Conservation (phyloP, 2,329 filamentous ascomycete genomes). For the Monilinia fructicola region DNA sequence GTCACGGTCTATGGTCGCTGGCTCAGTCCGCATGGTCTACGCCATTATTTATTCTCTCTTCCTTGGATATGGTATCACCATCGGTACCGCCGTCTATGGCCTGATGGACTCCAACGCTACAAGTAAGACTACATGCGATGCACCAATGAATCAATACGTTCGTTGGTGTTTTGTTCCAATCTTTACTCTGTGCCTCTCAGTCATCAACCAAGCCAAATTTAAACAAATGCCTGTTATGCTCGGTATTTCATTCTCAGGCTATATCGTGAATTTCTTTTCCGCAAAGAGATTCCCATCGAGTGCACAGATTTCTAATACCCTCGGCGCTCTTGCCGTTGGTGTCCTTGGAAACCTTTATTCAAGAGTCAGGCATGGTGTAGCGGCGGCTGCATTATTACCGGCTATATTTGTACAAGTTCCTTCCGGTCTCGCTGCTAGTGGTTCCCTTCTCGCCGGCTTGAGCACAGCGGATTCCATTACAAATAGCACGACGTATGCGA, state of each 20-base stretch:
- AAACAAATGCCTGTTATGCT: slow-evolving; percentile 78
- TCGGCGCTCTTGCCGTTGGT: slow-evolving; percentile 75
- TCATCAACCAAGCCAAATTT: slow-evolving; percentile 81
- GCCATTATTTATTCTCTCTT: slow-evolving; percentile 59
- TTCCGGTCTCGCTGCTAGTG: slow-evolving; percentile 59
- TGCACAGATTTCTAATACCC: slow-evolving; percentile 72
- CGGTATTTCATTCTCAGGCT: slow-evolving; percentile 69
- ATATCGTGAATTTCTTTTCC: slow-evolving; percentile 74
- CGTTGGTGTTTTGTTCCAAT: slow-evolving; percentile 71
- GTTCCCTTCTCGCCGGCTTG: slow-evolving; percentile 59
- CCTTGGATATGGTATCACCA: slow-evolving; percentile 57
- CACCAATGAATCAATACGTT: slow-evolving; percentile 51
- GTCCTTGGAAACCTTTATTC: slow-evolving; percentile 77
- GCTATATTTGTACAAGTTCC: slow-evolving; percentile 77
- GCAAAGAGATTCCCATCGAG: slow-evolving; percentile 64
- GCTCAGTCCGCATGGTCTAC: slow-evolving; percentile 59
- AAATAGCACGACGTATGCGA: slow-evolving; percentile 35
- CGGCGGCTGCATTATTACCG: slow-evolving; percentile 80
- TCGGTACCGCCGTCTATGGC: slow-evolving; percentile 56
- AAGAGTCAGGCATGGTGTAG: slow-evolving; percentile 59
- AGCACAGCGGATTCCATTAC: slow-evolving; percentile 56
- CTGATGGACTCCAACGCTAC: slow-evolving; percentile 50
- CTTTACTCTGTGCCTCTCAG: slow-evolving; percentile 70
- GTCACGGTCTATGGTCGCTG: slow-evolving; percentile 54
- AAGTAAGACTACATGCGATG: slow-evolving; percentile 47